These are phyloP conservation scores for Penicillium sp. DNA, from an alignment of 2,329 filamentous ascomycete species.

Conservation along the genomic window DNA sequence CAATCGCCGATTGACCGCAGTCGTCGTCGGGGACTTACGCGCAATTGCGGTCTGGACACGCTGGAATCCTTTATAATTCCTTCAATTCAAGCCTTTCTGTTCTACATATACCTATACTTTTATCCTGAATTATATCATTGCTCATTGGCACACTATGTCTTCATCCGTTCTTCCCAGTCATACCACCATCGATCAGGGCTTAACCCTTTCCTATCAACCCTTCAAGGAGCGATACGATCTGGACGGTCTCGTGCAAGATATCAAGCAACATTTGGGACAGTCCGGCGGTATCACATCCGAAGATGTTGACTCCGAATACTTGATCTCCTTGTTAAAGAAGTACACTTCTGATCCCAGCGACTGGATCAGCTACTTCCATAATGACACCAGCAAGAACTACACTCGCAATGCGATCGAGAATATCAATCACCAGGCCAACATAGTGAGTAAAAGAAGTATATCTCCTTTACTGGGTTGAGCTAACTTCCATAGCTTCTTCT, in stretches of 20 bases:
- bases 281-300: conserved; percentile 25
- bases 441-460: conserved; percentile 17
- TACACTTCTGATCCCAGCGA: conserved; percentile 27
- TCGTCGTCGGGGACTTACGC: conserved; percentile 12
- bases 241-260: conserved; percentile 25
- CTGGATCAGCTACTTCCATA: conserved; percentile 29
- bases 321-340: conserved; percentile 27
- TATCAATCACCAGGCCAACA: conserved; percentile 33
- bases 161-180: conserved; percentile 13
- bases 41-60: conserved; percentile 1
- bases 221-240: conserved; percentile 22
- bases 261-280: conserved; percentile 27
- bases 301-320: conserved; percentile 24
- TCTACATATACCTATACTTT: not conserved
- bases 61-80: not conserved
- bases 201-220: conserved; percentile 13
- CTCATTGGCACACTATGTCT: conserved; percentile 11
- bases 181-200: conserved; percentile 8
- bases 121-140: not conserved
- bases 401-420: conserved; percentile 33
- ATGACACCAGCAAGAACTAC: conserved; percentile 32
- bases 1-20: conserved; percentile 20
- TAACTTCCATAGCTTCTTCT: conserved; percentile 24
- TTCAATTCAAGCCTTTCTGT: not conserved
- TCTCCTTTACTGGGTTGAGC: not conserved